Base-by-base conservation (phyloP, 1,139 yeast species). In the Kluyveromyces marxianus region DNA sequence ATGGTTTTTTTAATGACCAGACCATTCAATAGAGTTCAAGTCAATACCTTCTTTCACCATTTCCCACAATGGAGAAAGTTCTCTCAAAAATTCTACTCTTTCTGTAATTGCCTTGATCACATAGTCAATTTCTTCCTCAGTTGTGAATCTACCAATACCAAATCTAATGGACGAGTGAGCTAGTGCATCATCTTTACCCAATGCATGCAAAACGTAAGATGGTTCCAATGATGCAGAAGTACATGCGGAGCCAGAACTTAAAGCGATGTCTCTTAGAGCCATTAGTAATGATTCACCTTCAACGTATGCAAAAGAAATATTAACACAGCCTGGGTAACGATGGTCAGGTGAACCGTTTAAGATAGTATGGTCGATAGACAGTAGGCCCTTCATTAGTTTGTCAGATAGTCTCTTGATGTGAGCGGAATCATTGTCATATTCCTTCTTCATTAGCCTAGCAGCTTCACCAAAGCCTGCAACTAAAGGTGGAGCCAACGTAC, bases 31-130 rank as follows among this genome's bases (percentile, higher is more conserved):
- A 39, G 95, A 76, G 60, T 84, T 77, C 66, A 94, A 75, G 63
- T 92, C 99, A 62, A 92, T 90, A 54, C 98, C 98, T 56, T 92
- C 98, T 69, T 92, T 96, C 47, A 88, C 96, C 97, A 92, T 90
- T 70, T 92, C 99, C 97, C 97, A 92, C 57, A 92, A 75, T 46
- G 99, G 99, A 45, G 95, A 83, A 71, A 92, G 75, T 62, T 89
- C 94, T 67, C 99, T 79, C 63, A 92, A 76, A 68, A 88, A 89
- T 52, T 83, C 84, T 44, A 92, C 98, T 68, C 97, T 79, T 66
- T 87, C 90, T 46, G 79, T 75, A 50, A 92, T 89, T 26, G 97
- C 96, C 52, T 83, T 74, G 54, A 90, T 75, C 39, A 92, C 98
- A 63, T 89, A 92, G 63, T 94, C 97, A 48, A 92, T 79, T 69